These are phyloP conservation scores for Xylaria venustula DNA, from an alignment of 495 filamentous ascomycete genomes.

Conservation along the genomic window DNA sequence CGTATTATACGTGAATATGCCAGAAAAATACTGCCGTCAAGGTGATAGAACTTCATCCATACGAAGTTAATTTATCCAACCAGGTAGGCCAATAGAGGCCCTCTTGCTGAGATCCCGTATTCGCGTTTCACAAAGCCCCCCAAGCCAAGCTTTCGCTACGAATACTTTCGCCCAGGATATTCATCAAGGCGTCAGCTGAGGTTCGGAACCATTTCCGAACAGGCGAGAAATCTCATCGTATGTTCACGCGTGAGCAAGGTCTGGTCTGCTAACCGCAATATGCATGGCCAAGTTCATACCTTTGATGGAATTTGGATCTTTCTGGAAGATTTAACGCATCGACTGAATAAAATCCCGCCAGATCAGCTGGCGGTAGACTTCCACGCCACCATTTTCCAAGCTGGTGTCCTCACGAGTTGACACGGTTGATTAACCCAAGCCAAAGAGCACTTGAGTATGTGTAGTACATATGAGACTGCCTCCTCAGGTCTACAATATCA, in stretches of 20 bases:
- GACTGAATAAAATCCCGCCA: too few relatives aligned
- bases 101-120: neutral
- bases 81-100: neutral
- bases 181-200: neutral
- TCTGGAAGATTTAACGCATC: neutral
- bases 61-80: neutral
- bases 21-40: slow-evolving; percentile 51
- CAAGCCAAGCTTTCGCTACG: neutral
- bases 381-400: neutral
- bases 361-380: neutral
- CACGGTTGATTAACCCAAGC: neutral
- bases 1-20: slow-evolving; percentile 60
- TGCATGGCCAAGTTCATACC: neutral
- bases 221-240: neutral
- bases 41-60: slow-evolving; percentile 34
- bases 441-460: neutral
- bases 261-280: neutral
- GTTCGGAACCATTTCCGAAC: neutral
- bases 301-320: neutral
- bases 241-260: neutral
- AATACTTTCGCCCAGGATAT: neutral
- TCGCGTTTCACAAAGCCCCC: neutral
- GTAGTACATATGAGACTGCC: too few relatives aligned
- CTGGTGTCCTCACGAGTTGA: neutral
- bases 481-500: too few relatives aligned